Percentiles rank a stretch among this genome's conserved stretches.
phyloP scores from a whole-genome alignment of 352 stramenopile species.

The Pythium utonaiense region DNA sequence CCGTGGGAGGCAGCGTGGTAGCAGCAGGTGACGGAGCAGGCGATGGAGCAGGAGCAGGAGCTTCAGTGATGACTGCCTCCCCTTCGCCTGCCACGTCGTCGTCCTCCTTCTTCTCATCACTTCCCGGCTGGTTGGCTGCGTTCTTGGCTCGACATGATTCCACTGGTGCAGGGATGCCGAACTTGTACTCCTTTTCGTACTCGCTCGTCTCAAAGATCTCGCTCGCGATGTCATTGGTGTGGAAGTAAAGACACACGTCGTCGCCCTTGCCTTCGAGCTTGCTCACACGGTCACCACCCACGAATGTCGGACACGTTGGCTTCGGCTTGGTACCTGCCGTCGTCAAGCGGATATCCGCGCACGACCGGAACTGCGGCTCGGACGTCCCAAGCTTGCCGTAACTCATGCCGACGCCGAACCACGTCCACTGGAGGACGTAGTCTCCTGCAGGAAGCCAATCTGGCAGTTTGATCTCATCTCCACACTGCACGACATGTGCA shows the following conservation, averaged over 20 bases:
- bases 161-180: constrained; percentile 34
- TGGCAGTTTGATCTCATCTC: constrained; percentile 40
- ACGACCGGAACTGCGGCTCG: constrained; percentile 31
- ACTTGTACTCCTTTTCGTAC: constrained; percentile 39
- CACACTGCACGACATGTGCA: constrained; percentile 33
- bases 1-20: neutral
- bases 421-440: constrained; percentile 54
- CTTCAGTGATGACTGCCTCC: neutral
- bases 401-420: constrained; percentile 41
- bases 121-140: neutral
- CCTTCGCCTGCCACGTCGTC: neutral
- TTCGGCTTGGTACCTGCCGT: constrained; percentile 22
- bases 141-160: constrained; percentile 27
- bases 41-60: neutral
- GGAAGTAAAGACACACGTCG: constrained; percentile 49
- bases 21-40: neutral
- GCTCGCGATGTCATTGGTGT: constrained; percentile 40
- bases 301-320: constrained; percentile 31
- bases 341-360: constrained; percentile 43
- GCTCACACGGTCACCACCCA: constrained; percentile 43
- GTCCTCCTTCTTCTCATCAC: neutral
- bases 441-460: constrained; percentile 39
- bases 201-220: constrained; percentile 37
- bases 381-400: constrained; percentile 39
- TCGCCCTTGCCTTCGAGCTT: constrained; percentile 32